phyloP scores from a whole-genome alignment of 257 asterid genomes.

The Primulina huaijiensis region DNA sequence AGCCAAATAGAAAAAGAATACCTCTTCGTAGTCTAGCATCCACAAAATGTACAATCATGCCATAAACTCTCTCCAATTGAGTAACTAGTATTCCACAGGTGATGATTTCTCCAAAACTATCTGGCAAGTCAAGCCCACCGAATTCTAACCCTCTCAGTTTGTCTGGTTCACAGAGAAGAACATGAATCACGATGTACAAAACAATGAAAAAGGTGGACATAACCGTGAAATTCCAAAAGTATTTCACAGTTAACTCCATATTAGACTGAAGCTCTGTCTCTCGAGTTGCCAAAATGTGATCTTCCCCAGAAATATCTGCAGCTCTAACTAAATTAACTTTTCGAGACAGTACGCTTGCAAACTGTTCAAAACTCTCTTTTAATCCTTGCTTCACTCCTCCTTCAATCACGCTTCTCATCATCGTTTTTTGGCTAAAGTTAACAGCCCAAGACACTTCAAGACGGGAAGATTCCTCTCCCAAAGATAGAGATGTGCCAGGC shows the following conservation, averaged over 20 bases:
- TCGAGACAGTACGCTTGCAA: constrained; percentile 51
- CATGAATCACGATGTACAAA: constrained; percentile 51
- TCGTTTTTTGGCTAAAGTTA: constrained; percentile 61
- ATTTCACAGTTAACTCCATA: constrained; percentile 43
- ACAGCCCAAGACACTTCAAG: constrained; percentile 76
- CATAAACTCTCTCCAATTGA: constrained; percentile 62
- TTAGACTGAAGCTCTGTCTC: constrained; percentile 53
- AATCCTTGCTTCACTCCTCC: constrained; percentile 76
- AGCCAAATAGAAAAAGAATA: constrained; percentile 19
- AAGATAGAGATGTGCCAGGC: constrained; percentile 41
- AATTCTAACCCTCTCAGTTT: constrained; percentile 62
- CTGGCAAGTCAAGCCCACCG: constrained; percentile 78
- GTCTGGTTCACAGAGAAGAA: constrained; percentile 47
- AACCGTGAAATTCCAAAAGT: constrained; percentile 70
- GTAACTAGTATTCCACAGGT: constrained; percentile 53
- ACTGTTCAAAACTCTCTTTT: constrained; percentile 74
- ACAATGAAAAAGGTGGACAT: constrained; percentile 50
- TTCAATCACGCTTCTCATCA: constrained; percentile 84
- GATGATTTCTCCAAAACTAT: constrained; percentile 77
- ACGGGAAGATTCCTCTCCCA: constrained; percentile 55
- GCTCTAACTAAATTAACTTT: constrained; percentile 35
- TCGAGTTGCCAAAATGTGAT: constrained; percentile 47
- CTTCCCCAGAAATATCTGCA: constrained; percentile 44
- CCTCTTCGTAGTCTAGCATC: constrained; percentile 74
- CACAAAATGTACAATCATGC: constrained; percentile 71